Evolutionary conservation across 208 protist species (phyloP), one percentile per base, ranked within the genome.

Genomic region (Crithidia brevicula): DNA sequence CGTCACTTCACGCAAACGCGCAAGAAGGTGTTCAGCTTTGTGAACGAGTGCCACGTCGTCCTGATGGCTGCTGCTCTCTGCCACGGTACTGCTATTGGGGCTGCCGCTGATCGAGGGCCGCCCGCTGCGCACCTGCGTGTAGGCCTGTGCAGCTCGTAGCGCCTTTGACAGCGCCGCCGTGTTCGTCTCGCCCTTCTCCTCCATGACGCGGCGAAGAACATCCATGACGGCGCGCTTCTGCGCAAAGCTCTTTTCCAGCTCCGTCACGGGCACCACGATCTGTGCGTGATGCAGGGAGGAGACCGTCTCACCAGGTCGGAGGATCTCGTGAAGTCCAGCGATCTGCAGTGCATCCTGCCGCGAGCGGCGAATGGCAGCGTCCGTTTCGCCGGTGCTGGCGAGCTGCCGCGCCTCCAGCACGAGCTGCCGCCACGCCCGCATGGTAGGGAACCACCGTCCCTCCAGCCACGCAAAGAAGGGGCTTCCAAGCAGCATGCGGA

Each of bases 381-480:
- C 56, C 13, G 82, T 56, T 56, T 89, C 74, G 22, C 67, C 76
- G 1, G 40, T 56, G 33, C 43, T 65, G 0, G 81, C 85, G 49
- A 70, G 30, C 38, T 88, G 58, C 15, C 59, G 53, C 3, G 79
- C 76, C 2, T 57, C 51, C 10, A 63, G 45, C 8, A 88, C 74
- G 10, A 94, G 67, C 27, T 59, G 33, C 23, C 67, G 67, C 88
- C 88, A 94, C 71, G 64, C 40, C 53, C 66, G 65, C 83, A 92
- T 90, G 11, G 84, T 79, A 9, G 86, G 86, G 22, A 94, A 67
- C 89, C 89, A 94, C 8, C 74, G 78, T 15, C 79, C 65, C 53
- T 84, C 82, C 20, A 92, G 54, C 84, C 83, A 94, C 15, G 33
- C 34, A 31, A 94, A 82, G 65, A 89, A 91, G 2, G 84, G 73